Evolutionary conservation across 169 alveolate species (phyloP).

Genomic region (Cryptosporidium bovis): DNA sequence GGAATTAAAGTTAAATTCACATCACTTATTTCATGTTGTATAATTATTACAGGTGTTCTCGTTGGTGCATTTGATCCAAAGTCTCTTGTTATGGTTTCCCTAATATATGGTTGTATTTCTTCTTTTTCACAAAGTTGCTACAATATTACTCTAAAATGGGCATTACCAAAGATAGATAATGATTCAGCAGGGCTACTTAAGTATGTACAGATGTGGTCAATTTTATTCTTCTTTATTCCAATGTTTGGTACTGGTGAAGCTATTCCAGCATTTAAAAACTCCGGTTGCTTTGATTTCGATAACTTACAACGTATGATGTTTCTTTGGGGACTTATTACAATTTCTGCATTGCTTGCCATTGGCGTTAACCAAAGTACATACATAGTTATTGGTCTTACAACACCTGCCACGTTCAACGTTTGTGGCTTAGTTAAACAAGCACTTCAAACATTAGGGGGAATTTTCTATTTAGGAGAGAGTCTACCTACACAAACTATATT

Average conservation of each 20-base stretch:
- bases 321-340: constrained; percentile 62
- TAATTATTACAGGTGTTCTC: constrained; percentile 63
- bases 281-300: constrained; percentile 68
- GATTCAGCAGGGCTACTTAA: constrained; percentile 58
- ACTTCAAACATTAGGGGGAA: constrained; percentile 61
- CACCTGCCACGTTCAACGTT: constrained; percentile 73
- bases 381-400: constrained; percentile 68
- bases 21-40: constrained; percentile 64
- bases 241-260: constrained; percentile 74
- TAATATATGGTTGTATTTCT: constrained; percentile 64
- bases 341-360: constrained; percentile 65
- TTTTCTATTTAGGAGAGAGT: constrained; percentile 41
- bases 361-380: constrained; percentile 72
- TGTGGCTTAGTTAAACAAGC: constrained; percentile 74
- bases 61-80: constrained; percentile 73
- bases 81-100: constrained; percentile 49
- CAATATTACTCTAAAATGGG: constrained; percentile 71
- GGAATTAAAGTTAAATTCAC: constrained; percentile 63
- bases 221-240: constrained; percentile 68
- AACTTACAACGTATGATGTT: constrained; percentile 12
- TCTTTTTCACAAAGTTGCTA: constrained; percentile 71
- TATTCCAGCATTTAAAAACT: constrained; percentile 59
- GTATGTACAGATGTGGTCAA: constrained; percentile 68
- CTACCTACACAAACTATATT: constrained; percentile 30
- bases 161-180: constrained; percentile 54